Evolutionary conservation across 1,139 yeast genomes (phyloP).

Genomic region (Yamadazyma dendronema): DNA sequence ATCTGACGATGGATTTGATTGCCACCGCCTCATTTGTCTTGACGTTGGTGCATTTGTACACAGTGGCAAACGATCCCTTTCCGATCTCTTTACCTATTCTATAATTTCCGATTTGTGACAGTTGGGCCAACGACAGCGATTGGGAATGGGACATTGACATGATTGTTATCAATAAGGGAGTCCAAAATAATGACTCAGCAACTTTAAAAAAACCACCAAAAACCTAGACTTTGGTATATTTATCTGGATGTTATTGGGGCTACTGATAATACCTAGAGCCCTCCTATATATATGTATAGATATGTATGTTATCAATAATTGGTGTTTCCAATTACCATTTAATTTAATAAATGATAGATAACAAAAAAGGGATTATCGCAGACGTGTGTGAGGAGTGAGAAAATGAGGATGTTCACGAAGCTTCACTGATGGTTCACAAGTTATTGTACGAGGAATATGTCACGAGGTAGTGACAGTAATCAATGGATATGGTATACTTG

Average conservation of each 20-base stretch:
- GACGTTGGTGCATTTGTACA: constrained; percentile 42
- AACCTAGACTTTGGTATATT: no score
- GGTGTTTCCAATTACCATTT: background rate
- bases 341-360: constrained; percentile 3
- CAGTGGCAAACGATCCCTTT: constrained; percentile 52
- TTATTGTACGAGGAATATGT: no score
- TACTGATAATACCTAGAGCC: no score
- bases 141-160: background rate
- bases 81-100: constrained; percentile 48
- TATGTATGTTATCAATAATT: no score
- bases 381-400: background rate
- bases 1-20: constrained; percentile 80
- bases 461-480: no score
- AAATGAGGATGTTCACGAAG: background rate
- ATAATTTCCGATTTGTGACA: constrained; percentile 31
- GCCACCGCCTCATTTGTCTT: constrained; percentile 67
- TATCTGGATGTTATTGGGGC: no score
- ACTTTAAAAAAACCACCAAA: no score
- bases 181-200: no score
- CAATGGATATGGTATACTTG: no score
- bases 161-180: background rate
- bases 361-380: background rate
- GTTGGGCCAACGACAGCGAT: constrained; percentile 1
- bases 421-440: no score
- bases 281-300: no score